Evolutionary conservation across 1,284 basidiomycete genomes (phyloP), one percentile per base, ranked within the genome.

Genomic region (Athelia sp.): DNA sequence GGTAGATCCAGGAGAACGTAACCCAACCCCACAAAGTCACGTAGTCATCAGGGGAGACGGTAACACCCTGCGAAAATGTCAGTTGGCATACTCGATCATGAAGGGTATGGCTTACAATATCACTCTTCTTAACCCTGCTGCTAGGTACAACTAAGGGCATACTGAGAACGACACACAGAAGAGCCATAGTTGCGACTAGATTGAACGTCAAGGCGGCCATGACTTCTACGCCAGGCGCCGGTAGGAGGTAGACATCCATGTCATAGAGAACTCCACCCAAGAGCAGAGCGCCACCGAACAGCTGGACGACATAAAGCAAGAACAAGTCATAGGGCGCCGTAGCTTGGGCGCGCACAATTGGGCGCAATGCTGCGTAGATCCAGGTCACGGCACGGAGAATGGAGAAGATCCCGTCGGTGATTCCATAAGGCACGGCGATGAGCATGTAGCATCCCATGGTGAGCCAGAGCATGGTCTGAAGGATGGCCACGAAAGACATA

Each of bases 1-100:
- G 73, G 51, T 73, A 70, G 50, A 87, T 67, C 87, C 87, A 89
- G 23, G 63, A 64, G 62, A 89, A 89, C 1, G 80, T 79, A n/a
- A 81, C 57, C 81, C 85, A 87, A n/a, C 78, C 73, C 66, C 75
- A 75, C 9, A 88, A 70, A 0, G 77, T 76, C 23, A 81, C 80
- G 48, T 78, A 75, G 58, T 89, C 87, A 60, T 90, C 87, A 1
- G 77, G 78, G 3, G 72, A 67, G 56, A 77, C 56, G 35, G 69
- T 60, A 54, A 70, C 57, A 17, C 66, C 74, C 76, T 78, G 44
- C 3, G 47, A 17, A 32, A 8, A n/a, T n/a, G 19, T 34, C 19
- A 45, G 32, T 40, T 46, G 40, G 43, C 32, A 23, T 50, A 13
- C 13, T 21, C 22, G 19, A 35, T 14, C 31, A 32, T n/a, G 32